Evolutionary conservation across 805 yeast genomes (phyloP), one percentile per base, ranked within the genome.

Genomic region (Yarrowia sp.): DNA sequence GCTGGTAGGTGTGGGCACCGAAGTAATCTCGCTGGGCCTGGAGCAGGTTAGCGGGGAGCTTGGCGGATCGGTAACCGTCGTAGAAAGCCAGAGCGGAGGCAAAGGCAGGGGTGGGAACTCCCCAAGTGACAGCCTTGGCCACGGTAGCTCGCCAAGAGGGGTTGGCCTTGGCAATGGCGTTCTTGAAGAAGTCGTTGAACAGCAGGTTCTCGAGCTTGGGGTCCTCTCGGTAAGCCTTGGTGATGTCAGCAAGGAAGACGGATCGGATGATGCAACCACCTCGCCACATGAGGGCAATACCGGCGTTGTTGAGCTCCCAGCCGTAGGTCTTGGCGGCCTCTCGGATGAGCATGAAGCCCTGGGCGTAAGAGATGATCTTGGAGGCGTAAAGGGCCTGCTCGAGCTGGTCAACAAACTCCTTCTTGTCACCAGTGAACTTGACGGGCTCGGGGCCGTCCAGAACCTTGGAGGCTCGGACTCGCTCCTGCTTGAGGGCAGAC

Each of bases 11-110:
- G 87, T 94, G 99, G 73, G 99, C 98, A 83, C 99, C 99, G 78
- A 94, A 94, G 91, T 92, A 94, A 82, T 94, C 99, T 87, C 99
- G 92, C 87, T 94, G 99, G 77, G 98, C 99, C 85, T 94, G 99
- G 80, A 94, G 85, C 82, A 94, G 86, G 89, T 94, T 94, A 74
- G 99, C 99, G 78, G 98, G 98, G 78, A 93, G 85, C 80, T 89
- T 86, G 72, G 86, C 96, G 70, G 97, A 89, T 88, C 98, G 90
- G 92, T 91, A 93, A 81, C 98, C 98, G 80, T 94, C 99, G 86
- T 91, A 95, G 92, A 94, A 94, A 69, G 97, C 83, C 81, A 94
- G 85, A 75, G 98, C 99, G 72, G 98, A 92, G 71, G 97, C 81
- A 87, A 93, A 92, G 75, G 98, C 98, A 76, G 99, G 99, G 69